Evolutionary conservation across 768 basidiomycete species (phyloP).

Genomic region (Mycena rosella): DNA sequence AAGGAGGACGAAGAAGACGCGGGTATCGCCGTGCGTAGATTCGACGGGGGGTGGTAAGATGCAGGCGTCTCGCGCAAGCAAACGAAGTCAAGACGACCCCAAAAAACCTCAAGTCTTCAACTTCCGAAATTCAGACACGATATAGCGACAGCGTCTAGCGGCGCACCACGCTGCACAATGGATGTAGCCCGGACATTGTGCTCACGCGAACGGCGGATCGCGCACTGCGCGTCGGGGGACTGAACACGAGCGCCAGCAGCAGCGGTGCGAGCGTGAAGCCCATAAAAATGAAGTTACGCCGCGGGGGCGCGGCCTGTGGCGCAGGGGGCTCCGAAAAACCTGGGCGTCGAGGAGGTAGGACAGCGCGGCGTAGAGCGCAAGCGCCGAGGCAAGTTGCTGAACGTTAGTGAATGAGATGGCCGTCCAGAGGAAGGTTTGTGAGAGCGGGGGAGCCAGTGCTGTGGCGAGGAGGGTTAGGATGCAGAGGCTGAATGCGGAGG

Average conservation of each 20-base stretch:
- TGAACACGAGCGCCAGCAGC: not conserved
- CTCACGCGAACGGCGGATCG: not conserved
- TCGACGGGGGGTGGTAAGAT: no score
- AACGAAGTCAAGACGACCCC: no score
- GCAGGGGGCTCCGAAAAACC: not conserved
- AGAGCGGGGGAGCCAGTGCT: not conserved
- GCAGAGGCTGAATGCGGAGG: slow-evolving; percentile 12
- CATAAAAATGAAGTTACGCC: not conserved
- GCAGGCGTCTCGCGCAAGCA: no score
- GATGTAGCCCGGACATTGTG: no score
- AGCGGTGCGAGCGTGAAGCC: not conserved
- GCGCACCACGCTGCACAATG: no score
- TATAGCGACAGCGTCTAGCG: no score
- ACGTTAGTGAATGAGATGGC: not conserved
- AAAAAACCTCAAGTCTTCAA: no score
- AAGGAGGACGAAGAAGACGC: no score
- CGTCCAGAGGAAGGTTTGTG: not conserved
- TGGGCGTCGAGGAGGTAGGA: slow-evolving; percentile 11
- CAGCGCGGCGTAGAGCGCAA: slow-evolving; percentile 17
- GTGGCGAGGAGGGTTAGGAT: not conserved
- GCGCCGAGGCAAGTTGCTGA: slow-evolving; percentile 1
- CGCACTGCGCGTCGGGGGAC: not conserved
- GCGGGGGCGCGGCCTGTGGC: not conserved
- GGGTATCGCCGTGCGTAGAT: no score
- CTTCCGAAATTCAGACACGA: no score